Base-by-base conservation (phyloP, 139 green algal genomes). In the Tetraselmis striata region DNA sequence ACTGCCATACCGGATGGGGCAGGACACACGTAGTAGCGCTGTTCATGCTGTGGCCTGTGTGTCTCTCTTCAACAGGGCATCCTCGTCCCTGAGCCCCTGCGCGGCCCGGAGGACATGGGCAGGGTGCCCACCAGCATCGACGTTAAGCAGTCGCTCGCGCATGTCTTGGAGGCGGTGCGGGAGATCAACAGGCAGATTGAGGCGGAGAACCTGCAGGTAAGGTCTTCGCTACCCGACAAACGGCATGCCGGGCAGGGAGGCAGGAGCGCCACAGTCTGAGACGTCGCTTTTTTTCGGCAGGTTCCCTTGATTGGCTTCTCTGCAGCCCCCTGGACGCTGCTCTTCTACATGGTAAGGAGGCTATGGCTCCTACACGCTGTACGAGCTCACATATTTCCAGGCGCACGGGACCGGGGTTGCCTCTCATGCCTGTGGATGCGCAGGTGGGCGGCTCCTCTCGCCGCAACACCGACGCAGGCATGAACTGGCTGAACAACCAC, bases 321-420 rank as follows among this genome's bases (percentile, higher is more conserved):
- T 32, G 83, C 83, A 1, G 79, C 80, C 27, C 83, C 83, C 27
- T 87, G 79, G 79, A 87, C 83, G 30, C 31, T 87, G 0, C 30
- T 87, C 28, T 87, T 80, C 59, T 87, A 87, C 83, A 87, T 87
- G 83, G 83, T 82, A 29, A 2, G 74, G 5, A 77, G 45, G n/a
- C n/a, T n/a, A n/a, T n/a, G n/a, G n/a, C n/a, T n/a, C n/a, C n/a
- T n/a, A n/a, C n/a, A n/a, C n/a, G n/a, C n/a, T n/a, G n/a, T n/a
- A n/a, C n/a, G n/a, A n/a, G n/a, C n/a, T n/a, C n/a, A n/a, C n/a
- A n/a, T n/a, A n/a, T n/a, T n/a, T n/a, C n/a, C n/a, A n/a, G n/a
- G n/a, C n/a, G n/a, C n/a, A n/a, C n/a, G n/a, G n/a, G n/a, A n/a
- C n/a, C n/a, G n/a, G n/a, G n/a, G n/a, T n/a, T n/a, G n/a, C n/a